phyloP scores from a whole-genome alignment of 2,329 filamentous ascomycete species.

The Alternaria gaisen region DNA sequence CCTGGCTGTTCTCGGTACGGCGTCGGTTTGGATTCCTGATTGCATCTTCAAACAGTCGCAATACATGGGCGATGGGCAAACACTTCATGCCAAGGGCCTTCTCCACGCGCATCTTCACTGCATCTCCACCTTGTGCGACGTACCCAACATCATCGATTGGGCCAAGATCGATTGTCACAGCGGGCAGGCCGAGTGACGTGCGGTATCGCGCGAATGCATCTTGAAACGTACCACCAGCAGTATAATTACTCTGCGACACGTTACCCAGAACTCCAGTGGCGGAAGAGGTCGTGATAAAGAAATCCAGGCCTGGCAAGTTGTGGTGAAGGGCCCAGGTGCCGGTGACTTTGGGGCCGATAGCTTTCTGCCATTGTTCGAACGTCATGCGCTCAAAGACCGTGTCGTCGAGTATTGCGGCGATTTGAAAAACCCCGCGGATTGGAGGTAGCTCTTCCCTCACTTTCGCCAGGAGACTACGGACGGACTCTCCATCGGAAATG shows the following conservation, averaged over 20 bases:
- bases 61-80: slow-evolving; percentile 1
- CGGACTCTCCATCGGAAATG: neutral
- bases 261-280: slow-evolving; percentile 34
- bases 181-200: slow-evolving; percentile 39
- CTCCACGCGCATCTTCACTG: slow-evolving; percentile 4
- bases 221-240: slow-evolving; percentile 54
- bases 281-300: slow-evolving; percentile 45
- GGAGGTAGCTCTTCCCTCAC: neutral
- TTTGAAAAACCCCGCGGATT: slow-evolving; percentile 1
- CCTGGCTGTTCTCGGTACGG: neutral
- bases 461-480: neutral
- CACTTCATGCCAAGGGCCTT: slow-evolving; percentile 6
- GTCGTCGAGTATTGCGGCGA: neutral
- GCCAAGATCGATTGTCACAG: slow-evolving; percentile 61
- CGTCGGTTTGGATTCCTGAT: slow-evolving; percentile 3
- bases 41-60: slow-evolving; percentile 6
- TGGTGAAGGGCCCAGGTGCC: slow-evolving; percentile 40
- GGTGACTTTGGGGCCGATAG: slow-evolving; percentile 10
- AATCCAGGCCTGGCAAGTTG: slow-evolving; percentile 27
- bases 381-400: slow-evolving; percentile 1
- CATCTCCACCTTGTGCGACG: slow-evolving; percentile 25
- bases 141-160: slow-evolving; percentile 56
- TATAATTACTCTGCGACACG: slow-evolving; percentile 57
- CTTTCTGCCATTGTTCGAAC: slow-evolving; percentile 1
- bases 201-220: slow-evolving; percentile 35